phyloP scores from a whole-genome alignment of 2,329 filamentous ascomycete genomes.

The Alternaria viburni region DNA sequence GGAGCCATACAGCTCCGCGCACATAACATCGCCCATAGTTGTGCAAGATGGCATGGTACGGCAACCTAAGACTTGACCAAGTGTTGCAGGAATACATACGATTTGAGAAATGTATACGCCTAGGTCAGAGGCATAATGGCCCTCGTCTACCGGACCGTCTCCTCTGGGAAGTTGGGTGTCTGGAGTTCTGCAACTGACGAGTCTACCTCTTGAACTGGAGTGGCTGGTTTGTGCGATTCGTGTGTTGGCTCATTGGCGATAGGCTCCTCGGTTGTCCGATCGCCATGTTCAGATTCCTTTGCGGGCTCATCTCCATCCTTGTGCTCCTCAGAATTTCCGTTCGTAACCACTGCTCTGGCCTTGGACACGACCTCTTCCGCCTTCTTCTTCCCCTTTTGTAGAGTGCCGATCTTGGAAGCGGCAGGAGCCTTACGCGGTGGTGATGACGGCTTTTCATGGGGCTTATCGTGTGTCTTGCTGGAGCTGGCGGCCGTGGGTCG shows the following conservation, averaged over 20 bases:
- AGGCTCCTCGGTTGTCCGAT: conserved; percentile 10
- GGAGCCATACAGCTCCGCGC: not conserved
- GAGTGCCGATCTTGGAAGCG: conserved; percentile 31
- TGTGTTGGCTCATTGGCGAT: conserved; percentile 4
- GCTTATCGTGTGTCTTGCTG: conserved; percentile 61
- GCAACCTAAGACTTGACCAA: not conserved
- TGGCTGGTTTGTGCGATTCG: conserved; percentile 15
- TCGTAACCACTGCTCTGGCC: conserved; percentile 43
- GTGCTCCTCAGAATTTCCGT: conserved; percentile 23
- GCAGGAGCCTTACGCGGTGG: conserved; percentile 40
- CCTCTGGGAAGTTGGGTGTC: conserved; percentile 29
- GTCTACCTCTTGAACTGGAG: conserved; percentile 28
- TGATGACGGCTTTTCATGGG: conserved; percentile 63
- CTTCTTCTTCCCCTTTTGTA: conserved; percentile 48
- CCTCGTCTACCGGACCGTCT: conserved; percentile 29
- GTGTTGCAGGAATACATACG: not conserved
- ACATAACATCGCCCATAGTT: not conserved
- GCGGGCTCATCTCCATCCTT: conserved; percentile 15
- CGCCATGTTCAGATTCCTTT: conserved; percentile 14
- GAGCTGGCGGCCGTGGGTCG: conserved; percentile 74
- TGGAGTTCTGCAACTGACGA: conserved; percentile 30
- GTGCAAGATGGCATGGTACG: not conserved
- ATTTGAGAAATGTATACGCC: not conserved
- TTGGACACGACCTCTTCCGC: conserved; percentile 43
- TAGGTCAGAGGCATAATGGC: not conserved